Conservation (phyloP, 345 rosid species). For the Trapa incisa region DNA sequence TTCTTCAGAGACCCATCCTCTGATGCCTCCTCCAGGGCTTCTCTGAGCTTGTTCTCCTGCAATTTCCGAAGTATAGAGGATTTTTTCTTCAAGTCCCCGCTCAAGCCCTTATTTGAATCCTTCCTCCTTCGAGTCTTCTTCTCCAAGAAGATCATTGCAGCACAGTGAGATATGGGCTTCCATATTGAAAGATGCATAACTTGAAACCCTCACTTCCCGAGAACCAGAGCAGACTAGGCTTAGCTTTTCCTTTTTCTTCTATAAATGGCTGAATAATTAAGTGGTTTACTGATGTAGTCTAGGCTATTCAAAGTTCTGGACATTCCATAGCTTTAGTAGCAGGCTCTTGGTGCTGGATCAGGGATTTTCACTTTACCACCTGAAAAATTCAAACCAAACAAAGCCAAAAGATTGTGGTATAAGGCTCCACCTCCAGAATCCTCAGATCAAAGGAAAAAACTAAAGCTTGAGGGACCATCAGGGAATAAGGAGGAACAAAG, state of each 20-base stretch:
- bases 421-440: slow-evolving; percentile 1
- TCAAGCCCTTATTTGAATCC: slow-evolving; percentile 40
- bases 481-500: slow-evolving; percentile 6
- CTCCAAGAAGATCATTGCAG: slow-evolving; percentile 53
- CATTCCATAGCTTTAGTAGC: slow-evolving; percentile 2
- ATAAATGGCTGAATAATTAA: background rate
- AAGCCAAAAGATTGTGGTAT: slow-evolving; percentile 2
- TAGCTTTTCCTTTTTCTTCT: background rate
- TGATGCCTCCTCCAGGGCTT: slow-evolving; percentile 87
- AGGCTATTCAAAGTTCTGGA: slow-evolving; percentile 8
- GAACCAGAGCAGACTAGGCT: background rate
- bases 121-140: slow-evolving; percentile 49
- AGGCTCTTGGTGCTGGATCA: background rate
- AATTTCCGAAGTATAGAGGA: slow-evolving; percentile 46
- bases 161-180: slow-evolving; percentile 75
- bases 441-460: background rate
- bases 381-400: slow-evolving; percentile 1
- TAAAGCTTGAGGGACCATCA: background rate
- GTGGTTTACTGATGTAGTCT: background rate
- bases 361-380: slow-evolving; percentile 7
- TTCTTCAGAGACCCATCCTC: slow-evolving; percentile 68
- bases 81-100: slow-evolving; percentile 27
- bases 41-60: slow-evolving; percentile 65
- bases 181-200: slow-evolving; percentile 83
- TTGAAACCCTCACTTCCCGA: background rate